Evolutionary conservation across 768 basidiomycete genomes (phyloP), one percentile per base, ranked within the genome.

Genomic region (Cystobasidiopsis lactophilus): DNA sequence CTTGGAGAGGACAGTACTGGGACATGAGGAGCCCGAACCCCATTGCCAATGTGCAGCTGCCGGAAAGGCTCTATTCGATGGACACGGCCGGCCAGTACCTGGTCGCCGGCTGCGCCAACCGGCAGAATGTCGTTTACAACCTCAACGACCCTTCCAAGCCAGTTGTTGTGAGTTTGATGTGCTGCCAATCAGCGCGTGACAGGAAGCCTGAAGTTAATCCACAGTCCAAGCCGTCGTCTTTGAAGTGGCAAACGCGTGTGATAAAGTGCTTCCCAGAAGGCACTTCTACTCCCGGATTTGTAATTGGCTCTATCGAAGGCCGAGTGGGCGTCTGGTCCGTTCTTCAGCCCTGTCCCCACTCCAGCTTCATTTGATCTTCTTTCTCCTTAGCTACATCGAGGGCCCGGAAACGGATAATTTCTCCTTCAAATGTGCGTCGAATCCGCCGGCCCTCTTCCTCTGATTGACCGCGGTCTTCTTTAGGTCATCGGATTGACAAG

Each of bases 301-400:
- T 67, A 0, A 56, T 70, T 9, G 69, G 69, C 0, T 67, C 68
- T 56, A 63, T 70, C 16, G 69, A 70, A 57, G 69, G 91, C 21
- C 75, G 89, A 54, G 85, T 95, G 2, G 89, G 88, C 2, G 86
- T 95, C 55, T 88, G 95, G 86, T 89, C 65, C 63, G 83, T 74
- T 1, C 11, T 14, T 13, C 29, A 19, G 24, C n/a, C n/a, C n/a
- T n/a, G n/a, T n/a, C n/a, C n/a, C n/a, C n/a, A n/a, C n/a, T n/a
- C n/a, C n/a, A n/a, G n/a, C n/a, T n/a, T n/a, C n/a, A n/a, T n/a
- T 53, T n/a, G 13, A 2, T 18, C 3, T 10, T 24, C 11, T 2
- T 3, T 40, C 1, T 18, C n/a, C 3, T 3, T 43, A 57, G 55
- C 27, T 55, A 59, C 44, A 50, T 55, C 2, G 55, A 56, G 46